phyloP scores from a whole-genome alignment of 441 rosid species.

The Pelargonium australe region DNA sequence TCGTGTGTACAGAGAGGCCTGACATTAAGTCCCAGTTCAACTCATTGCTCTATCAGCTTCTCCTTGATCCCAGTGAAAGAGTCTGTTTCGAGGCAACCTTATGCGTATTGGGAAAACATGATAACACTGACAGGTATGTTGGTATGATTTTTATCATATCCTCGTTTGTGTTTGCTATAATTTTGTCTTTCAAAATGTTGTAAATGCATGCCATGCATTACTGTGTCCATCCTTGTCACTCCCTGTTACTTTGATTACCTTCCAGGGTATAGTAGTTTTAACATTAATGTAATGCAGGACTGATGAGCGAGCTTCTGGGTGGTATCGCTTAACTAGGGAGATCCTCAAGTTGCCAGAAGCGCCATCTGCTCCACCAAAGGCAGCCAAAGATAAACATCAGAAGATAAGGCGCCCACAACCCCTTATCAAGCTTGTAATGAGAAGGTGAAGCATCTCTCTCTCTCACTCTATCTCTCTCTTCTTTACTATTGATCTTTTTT shows the following conservation, averaged over 20 bases:
- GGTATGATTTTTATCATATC: constrained; percentile 14
- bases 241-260: constrained; percentile 4
- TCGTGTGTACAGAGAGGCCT: constrained; percentile 61
- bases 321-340: constrained; percentile 98
- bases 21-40: constrained; percentile 89
- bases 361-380: constrained; percentile 54
- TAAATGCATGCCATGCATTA: constrained; percentile 11
- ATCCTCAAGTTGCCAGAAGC: constrained; percentile 95
- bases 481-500: constrained; percentile 10
- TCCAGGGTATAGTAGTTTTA: constrained; percentile 9
- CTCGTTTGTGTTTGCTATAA: not conserved
- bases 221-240: too few species aligned
- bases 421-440: constrained; percentile 95
- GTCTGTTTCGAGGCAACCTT: constrained; percentile 97
- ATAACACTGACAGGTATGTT: constrained; percentile 64
- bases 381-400: constrained; percentile 69
- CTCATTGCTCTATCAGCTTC: constrained; percentile 86
- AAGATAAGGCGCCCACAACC: constrained; percentile 98
- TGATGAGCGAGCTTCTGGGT: constrained; percentile 97
- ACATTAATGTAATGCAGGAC: constrained; percentile 43
- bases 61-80: constrained; percentile 97
- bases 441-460: constrained; percentile 55
- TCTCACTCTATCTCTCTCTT: constrained; percentile 6
- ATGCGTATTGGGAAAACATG: constrained; percentile 83
- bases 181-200: constrained; percentile 14